Base-by-base conservation (phyloP, 805 yeast species). In the Pichia nanzhaoensis region DNA sequence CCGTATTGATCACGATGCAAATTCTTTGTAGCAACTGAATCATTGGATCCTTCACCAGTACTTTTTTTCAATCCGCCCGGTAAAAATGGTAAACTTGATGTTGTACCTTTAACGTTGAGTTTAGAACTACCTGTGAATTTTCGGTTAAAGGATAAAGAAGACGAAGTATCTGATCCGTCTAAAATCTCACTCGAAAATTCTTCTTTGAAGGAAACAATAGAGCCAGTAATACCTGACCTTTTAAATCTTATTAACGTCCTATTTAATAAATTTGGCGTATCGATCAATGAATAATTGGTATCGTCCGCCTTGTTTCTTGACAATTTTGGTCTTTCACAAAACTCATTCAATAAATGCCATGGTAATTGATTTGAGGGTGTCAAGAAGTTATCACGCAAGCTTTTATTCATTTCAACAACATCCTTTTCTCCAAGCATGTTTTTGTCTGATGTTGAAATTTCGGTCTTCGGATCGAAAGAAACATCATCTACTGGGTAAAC, bases 11-110 rank as follows among this genome's bases (percentile, higher is more conserved):
- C 91, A 56, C 82, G 74, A 55, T 84, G 93, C 39, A 84, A 57
- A 36, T 67, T 65, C 34, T 63, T 53, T 0, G 69, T 58, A 3
- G 60, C 64, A 5, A 12, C 18, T 21, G 36, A 14, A 42, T 69
- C 74, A 27, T 56, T 61, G 30, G 22, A 51, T 1, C 37, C 27
- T 41, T 68, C 73, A 22, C 57, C 62, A 21, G 33, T 48, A 2
- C 41, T 34, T 13, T 44, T 45, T 8, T 48, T 37, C 5, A 41
- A 45, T 2, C 98, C 97, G 52, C 99, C 98, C 0, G 99, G 99
- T 47, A 83, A 81, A 59, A 93, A 93, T 0, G 99, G 99, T 56
- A 91, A 65, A 55, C 75, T 84, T 17, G 79, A 74, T 0, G 95
- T 72, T 3, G 78, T 70, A 0, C 98, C 98, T 39, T 72, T 68